Base-by-base conservation (phyloP, 108 stramenopile genomes). In the Conticribra weissflogii region DNA sequence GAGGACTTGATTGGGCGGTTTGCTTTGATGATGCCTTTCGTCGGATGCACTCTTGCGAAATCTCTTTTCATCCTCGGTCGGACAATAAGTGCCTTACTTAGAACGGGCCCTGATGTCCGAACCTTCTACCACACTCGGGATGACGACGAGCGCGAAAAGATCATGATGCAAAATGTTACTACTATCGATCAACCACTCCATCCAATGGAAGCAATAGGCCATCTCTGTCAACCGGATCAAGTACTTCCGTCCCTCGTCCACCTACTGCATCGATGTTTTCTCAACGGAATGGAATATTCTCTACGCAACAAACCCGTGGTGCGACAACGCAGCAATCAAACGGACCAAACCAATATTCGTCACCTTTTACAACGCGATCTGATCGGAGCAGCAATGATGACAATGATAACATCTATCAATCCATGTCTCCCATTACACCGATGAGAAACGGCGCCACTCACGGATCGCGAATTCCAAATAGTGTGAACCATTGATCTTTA, bases 271-370 rank as follows among this genome's bases (percentile, higher is more conserved):
- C 68, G 17, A 32, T 76, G 36, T 70, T 69, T 16, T 64, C 62
- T 23, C 75, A 76, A 53, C 52, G 74, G 14, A 76, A 76, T 56
- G 75, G 75, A 22, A 71, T 76, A 12, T 76, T 76, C 60, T 70
- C 68, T 44, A 51, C 66, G 8, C 68, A 32, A 45, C 36, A 74
- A 23, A 17, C 47, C 29, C 63, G 55, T 54, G 60, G 52, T 1
- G 41, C 22, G 24, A 46, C 27, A 32, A 24, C 57, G 32, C 63
- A 62, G 19, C 33, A 52, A 1, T 23, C 5, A 36, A 29, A 52
- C 1, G 52, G 8, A 9, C 64, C 52, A 21, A 33, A 44, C 1
- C 54, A 24, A 30, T 44, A 60, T 44, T 49, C 56, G 28, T 66
- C 73, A 36, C 58, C 64, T 8, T 74, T 66, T 55, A 44, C 45